Evolutionary conservation across 139 green algal species (phyloP).

Genomic region (Chlamydomonas urium): DNA sequence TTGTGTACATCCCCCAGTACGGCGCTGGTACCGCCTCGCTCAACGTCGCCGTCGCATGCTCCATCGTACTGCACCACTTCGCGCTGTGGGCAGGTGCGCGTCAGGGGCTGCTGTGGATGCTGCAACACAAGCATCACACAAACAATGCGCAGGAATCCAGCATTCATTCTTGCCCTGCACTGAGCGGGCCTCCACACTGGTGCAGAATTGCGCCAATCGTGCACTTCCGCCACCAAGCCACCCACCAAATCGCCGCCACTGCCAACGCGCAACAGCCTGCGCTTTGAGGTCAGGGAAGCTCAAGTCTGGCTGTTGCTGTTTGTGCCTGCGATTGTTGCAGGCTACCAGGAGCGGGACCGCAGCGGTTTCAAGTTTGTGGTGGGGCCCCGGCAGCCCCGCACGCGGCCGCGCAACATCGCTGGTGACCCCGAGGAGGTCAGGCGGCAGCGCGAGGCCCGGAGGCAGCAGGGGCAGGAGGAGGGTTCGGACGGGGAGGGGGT

Average conservation of each 20-base stretch:
- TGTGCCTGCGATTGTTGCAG: constrained; percentile 15
- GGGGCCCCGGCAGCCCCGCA: constrained; percentile 40
- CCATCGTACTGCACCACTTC: constrained; percentile 95
- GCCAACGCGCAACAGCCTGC: too few relatives aligned
- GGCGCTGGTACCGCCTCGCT: constrained; percentile 86
- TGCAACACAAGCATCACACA: too few relatives aligned
- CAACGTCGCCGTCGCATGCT: constrained; percentile 90
- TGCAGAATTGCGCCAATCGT: too few relatives aligned
- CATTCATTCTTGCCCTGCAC: too few relatives aligned
- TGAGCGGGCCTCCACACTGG: too few relatives aligned
- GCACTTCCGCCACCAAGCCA: too few relatives aligned
- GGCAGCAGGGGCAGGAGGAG: constrained; percentile 9
- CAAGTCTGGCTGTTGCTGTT: background rate
- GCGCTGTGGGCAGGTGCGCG: constrained; percentile 65
- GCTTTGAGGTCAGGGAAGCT: background rate
- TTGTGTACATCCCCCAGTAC: constrained; percentile 87
- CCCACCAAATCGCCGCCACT: too few relatives aligned
- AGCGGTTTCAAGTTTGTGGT: constrained; percentile 78
- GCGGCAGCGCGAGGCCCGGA: constrained; percentile 10
- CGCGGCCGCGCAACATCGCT: constrained; percentile 27
- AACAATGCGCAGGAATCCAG: too few relatives aligned
- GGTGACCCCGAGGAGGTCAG: constrained; percentile 21
- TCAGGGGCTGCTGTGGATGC: too few relatives aligned
- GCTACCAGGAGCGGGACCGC: constrained; percentile 61
- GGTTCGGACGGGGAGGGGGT: background rate